Base-by-base conservation (phyloP, 2,329 filamentous ascomycete genomes). In the Elsinoe necatrix region DNA sequence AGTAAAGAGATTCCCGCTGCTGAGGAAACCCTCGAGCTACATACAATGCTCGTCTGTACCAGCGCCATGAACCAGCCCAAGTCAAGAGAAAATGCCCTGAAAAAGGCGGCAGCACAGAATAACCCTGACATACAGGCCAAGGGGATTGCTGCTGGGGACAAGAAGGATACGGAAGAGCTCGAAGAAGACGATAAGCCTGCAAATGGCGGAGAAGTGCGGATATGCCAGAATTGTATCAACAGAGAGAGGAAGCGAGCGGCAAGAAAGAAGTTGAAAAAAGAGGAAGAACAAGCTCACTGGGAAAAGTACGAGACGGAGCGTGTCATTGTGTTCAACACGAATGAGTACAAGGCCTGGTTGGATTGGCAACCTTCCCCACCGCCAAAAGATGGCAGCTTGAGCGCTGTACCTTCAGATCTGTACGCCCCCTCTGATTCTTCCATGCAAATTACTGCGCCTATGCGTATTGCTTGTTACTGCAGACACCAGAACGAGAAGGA, bases 401-500 rank as follows among this genome's bases (percentile, higher is more conserved):
- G 37, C 55, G 45, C 55, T 56, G 58, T 47, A 62, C 62, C 48
- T 47, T 43, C 25, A 14, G 54, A 56, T 48, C 54, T 56, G 3
- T 70, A 69, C 54, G 56, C 61, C 2, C 67, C 68, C 21, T 73
- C 76, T 43, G 76, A 77, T 47, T 83, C 82, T 52, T 81, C 85
- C 5, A 83, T 89, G 75, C 85, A 89, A 66, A 84, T 95, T 20
- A 85, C 91, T 63, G 83, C 89, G 1, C 90, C 89, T 0, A 95
- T 97, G 91, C 85, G 92, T 8, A 96, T 98, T 65, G 89, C 91
- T 21, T 98, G 92, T 70, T 98, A 97, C 72, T 97, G 92, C 72
- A 84, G 92, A 18, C 92, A 98, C 68, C 92, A 97, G 64, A 84
- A 86, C 59, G 93, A 97, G 72, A 97, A 97, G 74, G 77, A 86